Percentiles rank a stretch among this genome's conserved stretches.
These are phyloP conservation scores for Eucalyptus marginata DNA, from an alignment of 345 rosid genomes.

Conservation along the genomic window DNA sequence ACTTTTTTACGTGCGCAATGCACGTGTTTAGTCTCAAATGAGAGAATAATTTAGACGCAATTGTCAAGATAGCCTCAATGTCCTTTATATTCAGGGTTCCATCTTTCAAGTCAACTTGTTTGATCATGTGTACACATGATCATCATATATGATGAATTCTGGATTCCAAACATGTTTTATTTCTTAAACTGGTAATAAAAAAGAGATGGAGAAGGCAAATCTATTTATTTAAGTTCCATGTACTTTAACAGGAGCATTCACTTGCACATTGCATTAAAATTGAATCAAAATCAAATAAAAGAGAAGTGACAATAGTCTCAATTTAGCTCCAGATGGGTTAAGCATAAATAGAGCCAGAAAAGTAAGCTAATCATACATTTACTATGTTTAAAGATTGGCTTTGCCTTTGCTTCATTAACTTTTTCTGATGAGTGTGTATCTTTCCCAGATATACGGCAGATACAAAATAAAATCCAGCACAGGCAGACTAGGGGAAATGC, in stretches of 20 bases:
- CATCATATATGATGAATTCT: not conserved
- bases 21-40: not conserved
- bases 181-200: not conserved
- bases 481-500: not conserved
- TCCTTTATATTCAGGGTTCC: not conserved
- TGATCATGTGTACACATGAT: not conserved
- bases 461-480: not conserved
- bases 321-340: not conserved
- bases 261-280: not conserved
- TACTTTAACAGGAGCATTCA: not conserved
- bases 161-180: not conserved
- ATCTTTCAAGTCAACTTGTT: not conserved
- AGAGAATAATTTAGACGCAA: not conserved
- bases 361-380: not conserved
- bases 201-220: not conserved
- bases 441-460: not conserved
- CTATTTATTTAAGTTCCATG: not conserved
- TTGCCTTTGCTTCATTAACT: not conserved
- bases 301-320: too few relatives aligned
- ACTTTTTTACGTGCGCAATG: not conserved
- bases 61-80: not conserved
- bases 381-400: not conserved
- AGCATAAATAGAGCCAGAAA: not conserved
- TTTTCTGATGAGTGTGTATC: not conserved
- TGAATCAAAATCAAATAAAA: not conserved